Percentiles rank a stretch among this genome's conserved stretches.
These are phyloP conservation scores for Tinospora cordifolia DNA, from an alignment of 164 flowering plant genomes.

Conservation along the genomic window DNA sequence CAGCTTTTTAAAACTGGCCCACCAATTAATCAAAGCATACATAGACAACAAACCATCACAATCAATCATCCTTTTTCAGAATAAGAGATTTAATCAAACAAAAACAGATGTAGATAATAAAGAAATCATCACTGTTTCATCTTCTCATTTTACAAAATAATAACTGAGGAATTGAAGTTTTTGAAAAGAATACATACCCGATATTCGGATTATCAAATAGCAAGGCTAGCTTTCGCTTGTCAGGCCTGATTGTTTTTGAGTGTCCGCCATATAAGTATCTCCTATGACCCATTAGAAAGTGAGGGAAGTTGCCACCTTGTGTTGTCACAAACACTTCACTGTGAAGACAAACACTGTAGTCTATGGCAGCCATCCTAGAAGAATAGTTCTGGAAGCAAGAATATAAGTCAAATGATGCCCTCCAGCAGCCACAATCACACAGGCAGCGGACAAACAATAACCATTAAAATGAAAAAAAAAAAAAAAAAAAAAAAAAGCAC, in stretches of 20 bases:
- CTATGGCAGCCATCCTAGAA: slow-evolving; percentile 98
- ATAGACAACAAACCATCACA: too few relatives aligned
- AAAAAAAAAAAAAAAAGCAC: background rate
- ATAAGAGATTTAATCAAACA: background rate
- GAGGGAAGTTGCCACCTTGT: slow-evolving; percentile 97
- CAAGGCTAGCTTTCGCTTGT: slow-evolving; percentile 75
- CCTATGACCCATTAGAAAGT: slow-evolving; percentile 85
- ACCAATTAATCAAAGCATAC: too few relatives aligned
- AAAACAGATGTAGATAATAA: background rate
- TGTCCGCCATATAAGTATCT: slow-evolving; percentile 82
- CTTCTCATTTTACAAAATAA: background rate
- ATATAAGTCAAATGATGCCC: slow-evolving; percentile 20
- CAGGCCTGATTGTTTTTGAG: slow-evolving; percentile 85
- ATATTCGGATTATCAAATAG: slow-evolving; percentile 75
- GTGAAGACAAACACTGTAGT: slow-evolving; percentile 92
- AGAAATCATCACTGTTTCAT: background rate
- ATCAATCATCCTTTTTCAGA: too few relatives aligned
- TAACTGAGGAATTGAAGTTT: background rate
- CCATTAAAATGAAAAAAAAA: background rate
- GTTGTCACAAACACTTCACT: slow-evolving; percentile 98
- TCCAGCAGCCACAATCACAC: slow-evolving; percentile 2
- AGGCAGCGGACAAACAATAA: background rate
- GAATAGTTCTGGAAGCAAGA: slow-evolving; percentile 61
- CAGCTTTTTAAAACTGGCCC: too few relatives aligned
- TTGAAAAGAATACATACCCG: slow-evolving; percentile 42